Conservation (phyloP, 2,329 filamentous ascomycete species). For the Mycocentrospora acerina region DNA sequence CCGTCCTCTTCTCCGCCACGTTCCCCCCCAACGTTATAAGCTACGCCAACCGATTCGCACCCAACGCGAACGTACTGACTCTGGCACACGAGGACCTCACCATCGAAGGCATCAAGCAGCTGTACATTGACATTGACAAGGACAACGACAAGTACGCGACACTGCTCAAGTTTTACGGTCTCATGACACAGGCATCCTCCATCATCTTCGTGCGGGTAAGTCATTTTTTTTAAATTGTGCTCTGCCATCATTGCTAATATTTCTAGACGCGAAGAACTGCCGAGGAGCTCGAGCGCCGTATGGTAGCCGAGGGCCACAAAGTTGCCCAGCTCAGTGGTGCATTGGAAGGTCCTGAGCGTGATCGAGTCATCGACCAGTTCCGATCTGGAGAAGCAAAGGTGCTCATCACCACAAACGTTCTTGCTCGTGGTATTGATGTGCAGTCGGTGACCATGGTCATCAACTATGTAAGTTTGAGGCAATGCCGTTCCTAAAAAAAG, state of each 20-base stretch:
- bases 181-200: slow-evolving; percentile 95
- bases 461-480: slow-evolving; percentile 69
- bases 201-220: slow-evolving; percentile 94
- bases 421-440: slow-evolving; percentile 93
- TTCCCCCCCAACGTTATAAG: slow-evolving; percentile 82
- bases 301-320: slow-evolving; percentile 86
- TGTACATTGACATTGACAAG: slow-evolving; percentile 89
- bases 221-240: slow-evolving; percentile 5
- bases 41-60: slow-evolving; percentile 83
- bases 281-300: slow-evolving; percentile 78
- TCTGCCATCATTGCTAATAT: slow-evolving; percentile 2
- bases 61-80: slow-evolving; percentile 81
- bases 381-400: slow-evolving; percentile 87
- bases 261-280: slow-evolving; percentile 80
- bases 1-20: slow-evolving; percentile 93
- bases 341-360: slow-evolving; percentile 80
- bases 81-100: slow-evolving; percentile 89
- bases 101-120: slow-evolving; percentile 94
- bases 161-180: slow-evolving; percentile 88
- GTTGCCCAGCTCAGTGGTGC: slow-evolving; percentile 88
- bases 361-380: slow-evolving; percentile 83
- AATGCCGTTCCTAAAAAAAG: not conserved
- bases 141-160: slow-evolving; percentile 84
- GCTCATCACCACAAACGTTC: slow-evolving; percentile 94
- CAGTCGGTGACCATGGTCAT: slow-evolving; percentile 95